phyloP scores from a whole-genome alignment of 2,329 filamentous ascomycete genomes.

The Didymellaceae sp. region DNA sequence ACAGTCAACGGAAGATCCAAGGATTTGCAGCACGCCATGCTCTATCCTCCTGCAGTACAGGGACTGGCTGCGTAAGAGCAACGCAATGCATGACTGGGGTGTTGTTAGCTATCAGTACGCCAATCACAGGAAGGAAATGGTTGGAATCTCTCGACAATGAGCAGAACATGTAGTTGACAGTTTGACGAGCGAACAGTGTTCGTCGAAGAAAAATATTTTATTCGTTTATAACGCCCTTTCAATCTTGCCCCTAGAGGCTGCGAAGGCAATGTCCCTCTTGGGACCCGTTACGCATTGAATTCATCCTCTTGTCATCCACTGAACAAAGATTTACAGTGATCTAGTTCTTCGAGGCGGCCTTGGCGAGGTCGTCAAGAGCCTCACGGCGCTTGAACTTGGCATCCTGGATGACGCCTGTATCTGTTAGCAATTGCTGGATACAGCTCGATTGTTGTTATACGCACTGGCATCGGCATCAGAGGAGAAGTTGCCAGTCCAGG shows the following conservation, averaged over 20 bases:
- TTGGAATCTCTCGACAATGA: too few relatives aligned
- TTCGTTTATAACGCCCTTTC: neutral
- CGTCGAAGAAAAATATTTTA: neutral
- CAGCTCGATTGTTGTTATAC: constrained; percentile 32
- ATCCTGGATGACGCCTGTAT: constrained; percentile 71
- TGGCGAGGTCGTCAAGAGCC: constrained; percentile 70
- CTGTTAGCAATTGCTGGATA: constrained; percentile 10
- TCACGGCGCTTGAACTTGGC: constrained; percentile 79
- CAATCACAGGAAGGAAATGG: too few relatives aligned
- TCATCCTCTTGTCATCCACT: neutral
- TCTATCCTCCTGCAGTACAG: too few relatives aligned
- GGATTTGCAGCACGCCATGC: too few relatives aligned
- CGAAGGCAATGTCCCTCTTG: neutral
- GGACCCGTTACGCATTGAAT: neutral
- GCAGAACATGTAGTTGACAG: too few relatives aligned
- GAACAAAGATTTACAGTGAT: neutral
- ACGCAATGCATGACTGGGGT: too few relatives aligned
- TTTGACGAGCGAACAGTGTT: too few relatives aligned
- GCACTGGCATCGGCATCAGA: constrained; percentile 73
- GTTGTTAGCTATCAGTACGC: too few relatives aligned
- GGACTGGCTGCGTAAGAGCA: too few relatives aligned
- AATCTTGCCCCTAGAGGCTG: neutral
- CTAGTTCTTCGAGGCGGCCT: constrained; percentile 53
- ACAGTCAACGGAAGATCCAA: too few relatives aligned
- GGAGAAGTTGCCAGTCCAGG: constrained; percentile 74